Evolutionary conservation across 148 eudicot genomes (phyloP).

Genomic region (Amaranthus cruentus): DNA sequence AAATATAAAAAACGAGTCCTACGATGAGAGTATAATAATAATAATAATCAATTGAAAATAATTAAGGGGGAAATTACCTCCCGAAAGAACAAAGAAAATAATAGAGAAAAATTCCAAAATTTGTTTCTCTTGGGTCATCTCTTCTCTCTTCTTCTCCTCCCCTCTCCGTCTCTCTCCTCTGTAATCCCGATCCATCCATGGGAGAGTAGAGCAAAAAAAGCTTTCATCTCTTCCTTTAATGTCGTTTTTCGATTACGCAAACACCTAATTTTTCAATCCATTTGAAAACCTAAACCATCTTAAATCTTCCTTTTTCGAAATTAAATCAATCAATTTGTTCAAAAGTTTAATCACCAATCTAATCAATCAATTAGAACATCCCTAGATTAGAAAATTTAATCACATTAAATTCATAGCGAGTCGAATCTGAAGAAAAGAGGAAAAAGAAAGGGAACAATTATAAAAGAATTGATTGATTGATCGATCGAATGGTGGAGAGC

Average conservation of each 20-base stretch:
- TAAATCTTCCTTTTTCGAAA: background rate
- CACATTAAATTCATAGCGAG: background rate
- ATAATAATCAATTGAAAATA: too few species aligned
- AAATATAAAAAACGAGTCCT: too few species aligned
- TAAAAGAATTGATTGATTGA: too few species aligned
- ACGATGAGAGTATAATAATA: too few species aligned
- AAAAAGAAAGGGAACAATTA: background rate
- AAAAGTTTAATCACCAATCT: background rate
- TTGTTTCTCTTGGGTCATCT: too few species aligned
- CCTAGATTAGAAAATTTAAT: background rate
- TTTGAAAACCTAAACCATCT: background rate
- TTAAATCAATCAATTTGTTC: background rate
- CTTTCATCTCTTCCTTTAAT: background rate
- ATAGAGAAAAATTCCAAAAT: too few species aligned
- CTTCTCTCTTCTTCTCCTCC: too few species aligned
- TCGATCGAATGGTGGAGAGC: slow-evolving; percentile 25
- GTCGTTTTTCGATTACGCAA: background rate
- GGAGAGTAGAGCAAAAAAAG: slow-evolving; percentile 11
- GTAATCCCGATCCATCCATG: slow-evolving; percentile 19
- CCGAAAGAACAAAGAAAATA: too few species aligned
- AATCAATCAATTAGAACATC: background rate
- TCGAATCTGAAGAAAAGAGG: background rate
- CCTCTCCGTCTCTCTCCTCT: too few species aligned
- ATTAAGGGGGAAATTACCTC: too few species aligned
- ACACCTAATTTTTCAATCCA: background rate